Evolutionary conservation across 768 basidiomycete species (phyloP).

Genomic region (Phanerochaete sordida): DNA sequence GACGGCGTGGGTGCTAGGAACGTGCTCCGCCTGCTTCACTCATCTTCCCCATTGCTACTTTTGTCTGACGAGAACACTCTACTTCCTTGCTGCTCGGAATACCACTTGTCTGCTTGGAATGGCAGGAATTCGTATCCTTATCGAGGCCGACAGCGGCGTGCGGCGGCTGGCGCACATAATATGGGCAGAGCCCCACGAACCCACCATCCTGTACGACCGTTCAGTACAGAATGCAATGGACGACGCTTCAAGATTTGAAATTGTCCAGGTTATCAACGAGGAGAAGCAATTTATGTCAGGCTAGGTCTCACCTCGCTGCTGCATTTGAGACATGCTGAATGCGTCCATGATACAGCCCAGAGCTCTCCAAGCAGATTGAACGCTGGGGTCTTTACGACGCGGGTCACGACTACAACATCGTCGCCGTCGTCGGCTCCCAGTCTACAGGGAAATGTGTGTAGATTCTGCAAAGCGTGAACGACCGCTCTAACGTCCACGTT

Average conservation of each 20-base stretch:
- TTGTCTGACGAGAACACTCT: conserved; percentile 1
- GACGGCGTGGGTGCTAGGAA: no score
- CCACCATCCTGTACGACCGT: conserved; percentile 19
- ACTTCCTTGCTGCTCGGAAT: no score
- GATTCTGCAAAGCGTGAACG: not conserved
- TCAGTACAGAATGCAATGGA: not conserved
- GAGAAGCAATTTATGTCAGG: conserved; percentile 93
- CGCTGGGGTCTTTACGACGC: conserved; percentile 87
- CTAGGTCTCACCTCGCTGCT: conserved; percentile 1
- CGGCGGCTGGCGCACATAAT: not conserved
- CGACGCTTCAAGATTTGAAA: conserved; percentile 36
- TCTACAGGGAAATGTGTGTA: conserved; percentile 90
- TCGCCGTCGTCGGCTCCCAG: conserved; percentile 94
- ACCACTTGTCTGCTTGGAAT: not conserved
- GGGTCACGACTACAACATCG: conserved; percentile 94
- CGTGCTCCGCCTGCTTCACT: no score
- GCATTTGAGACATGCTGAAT: not conserved
- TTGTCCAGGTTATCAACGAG: conserved; percentile 87
- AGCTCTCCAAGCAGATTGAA: conserved; percentile 70
- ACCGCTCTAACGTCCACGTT: not conserved
- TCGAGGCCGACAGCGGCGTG: not conserved
- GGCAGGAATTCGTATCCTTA: not conserved
- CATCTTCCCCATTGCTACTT: no score
- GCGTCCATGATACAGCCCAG: conserved; percentile 37
- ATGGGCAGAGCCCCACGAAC: conserved; percentile 20